phyloP scores from a whole-genome alignment of 495 filamentous ascomycete genomes.

The Xanthoparmelia taractica region DNA sequence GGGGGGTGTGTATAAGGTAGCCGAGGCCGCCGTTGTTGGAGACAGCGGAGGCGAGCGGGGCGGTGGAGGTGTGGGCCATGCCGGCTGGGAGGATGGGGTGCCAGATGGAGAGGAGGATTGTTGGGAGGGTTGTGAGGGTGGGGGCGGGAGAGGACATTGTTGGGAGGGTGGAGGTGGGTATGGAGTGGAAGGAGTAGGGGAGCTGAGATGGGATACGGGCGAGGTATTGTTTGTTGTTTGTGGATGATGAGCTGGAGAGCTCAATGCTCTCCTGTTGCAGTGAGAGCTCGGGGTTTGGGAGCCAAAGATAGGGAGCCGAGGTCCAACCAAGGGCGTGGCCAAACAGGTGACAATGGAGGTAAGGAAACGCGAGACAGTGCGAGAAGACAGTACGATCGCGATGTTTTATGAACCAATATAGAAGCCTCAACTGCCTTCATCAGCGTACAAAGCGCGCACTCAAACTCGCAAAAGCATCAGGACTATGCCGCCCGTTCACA shows the following conservation, averaged over 20 bases:
- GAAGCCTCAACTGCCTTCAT: slow-evolving; percentile 7
- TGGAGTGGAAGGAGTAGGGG: not conserved
- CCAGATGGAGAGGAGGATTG: slow-evolving; percentile 61
- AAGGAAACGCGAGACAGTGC: not conserved
- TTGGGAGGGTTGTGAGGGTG: slow-evolving; percentile 72
- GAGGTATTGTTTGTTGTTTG: not conserved
- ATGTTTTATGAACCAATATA: slow-evolving; percentile 1
- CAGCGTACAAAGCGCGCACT: slow-evolving; percentile 56
- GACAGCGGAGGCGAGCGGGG: slow-evolving; percentile 73
- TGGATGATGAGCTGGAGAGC: not conserved
- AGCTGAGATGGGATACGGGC: not conserved
- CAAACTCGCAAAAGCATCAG: slow-evolving; percentile 93
- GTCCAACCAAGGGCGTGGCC: not conserved
- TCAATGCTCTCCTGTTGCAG: not conserved
- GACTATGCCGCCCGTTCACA: slow-evolving; percentile 81
- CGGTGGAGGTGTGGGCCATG: slow-evolving; percentile 77
- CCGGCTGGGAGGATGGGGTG: slow-evolving; percentile 83
- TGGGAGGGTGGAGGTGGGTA: slow-evolving; percentile 33
- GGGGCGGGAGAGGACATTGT: slow-evolving; percentile 46
- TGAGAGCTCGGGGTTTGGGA: not conserved
- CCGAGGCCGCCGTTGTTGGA: slow-evolving; percentile 84
- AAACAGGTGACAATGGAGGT: not conserved
- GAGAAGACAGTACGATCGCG: not conserved
- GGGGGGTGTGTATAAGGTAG: slow-evolving; percentile 77
- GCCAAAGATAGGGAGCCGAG: not conserved